These are phyloP conservation scores for Colletotrichum sp. DNA, from an alignment of 2,329 filamentous ascomycete genomes.

Conservation along the genomic window DNA sequence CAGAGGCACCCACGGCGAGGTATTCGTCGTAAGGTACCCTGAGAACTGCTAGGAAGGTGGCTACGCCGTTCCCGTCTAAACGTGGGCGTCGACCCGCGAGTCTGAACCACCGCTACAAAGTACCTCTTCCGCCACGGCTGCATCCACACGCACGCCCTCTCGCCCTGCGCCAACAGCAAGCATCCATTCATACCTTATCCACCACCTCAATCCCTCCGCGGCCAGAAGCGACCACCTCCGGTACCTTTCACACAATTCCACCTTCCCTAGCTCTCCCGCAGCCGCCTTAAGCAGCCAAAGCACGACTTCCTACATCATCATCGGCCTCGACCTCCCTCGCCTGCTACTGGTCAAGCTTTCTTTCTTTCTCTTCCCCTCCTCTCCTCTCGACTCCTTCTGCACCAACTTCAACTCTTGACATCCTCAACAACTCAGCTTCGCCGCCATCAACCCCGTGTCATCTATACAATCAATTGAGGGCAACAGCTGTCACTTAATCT, in stretches of 20 bases:
- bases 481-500: slow-evolving; percentile 15
- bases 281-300: background rate
- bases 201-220: background rate
- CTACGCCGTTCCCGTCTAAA: slow-evolving; percentile 21
- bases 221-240: slow-evolving; percentile 10
- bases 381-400: background rate
- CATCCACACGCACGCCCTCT: background rate
- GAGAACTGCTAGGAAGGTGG: background rate
- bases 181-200: background rate
- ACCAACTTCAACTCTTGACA: background rate
- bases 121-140: background rate
- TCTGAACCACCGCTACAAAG: slow-evolving; percentile 3
- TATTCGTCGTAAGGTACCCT: background rate
- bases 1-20: background rate
- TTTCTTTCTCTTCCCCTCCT: background rate
- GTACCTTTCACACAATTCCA: background rate
- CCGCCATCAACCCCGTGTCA: background rate
- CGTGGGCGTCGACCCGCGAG: slow-evolving; percentile 7
- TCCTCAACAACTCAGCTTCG: background rate
- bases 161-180: background rate
- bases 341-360: background rate
- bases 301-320: slow-evolving; percentile 10
- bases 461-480: slow-evolving; percentile 18
- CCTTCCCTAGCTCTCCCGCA: background rate
- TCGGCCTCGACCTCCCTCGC: slow-evolving; percentile 6